These are phyloP conservation scores for Pleomassaria siparia DNA, from an alignment of 2,329 filamentous ascomycete species.

Conservation along the genomic window DNA sequence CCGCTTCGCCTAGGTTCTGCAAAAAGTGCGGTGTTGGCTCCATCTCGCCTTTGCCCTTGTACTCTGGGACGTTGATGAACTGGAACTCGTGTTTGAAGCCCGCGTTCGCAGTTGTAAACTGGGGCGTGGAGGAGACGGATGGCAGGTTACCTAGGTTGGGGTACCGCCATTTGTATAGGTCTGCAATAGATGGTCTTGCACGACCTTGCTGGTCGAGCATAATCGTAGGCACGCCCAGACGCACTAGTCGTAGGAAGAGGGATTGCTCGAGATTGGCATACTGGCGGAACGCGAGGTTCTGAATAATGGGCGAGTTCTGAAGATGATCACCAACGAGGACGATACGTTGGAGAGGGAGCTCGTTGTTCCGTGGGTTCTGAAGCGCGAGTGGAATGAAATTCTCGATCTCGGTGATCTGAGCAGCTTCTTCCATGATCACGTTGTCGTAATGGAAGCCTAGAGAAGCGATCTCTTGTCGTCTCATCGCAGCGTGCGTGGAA, in stretches of 20 bases:
- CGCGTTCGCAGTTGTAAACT: slow-evolving; percentile 82
- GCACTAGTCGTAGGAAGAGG: slow-evolving; percentile 85
- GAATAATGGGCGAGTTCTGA: slow-evolving; percentile 94
- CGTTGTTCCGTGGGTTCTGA: slow-evolving; percentile 74
- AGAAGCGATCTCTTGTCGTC: slow-evolving; percentile 81
- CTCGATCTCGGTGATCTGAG: slow-evolving; percentile 96
- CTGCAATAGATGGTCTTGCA: slow-evolving; percentile 81
- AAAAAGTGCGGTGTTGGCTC: slow-evolving; percentile 94
- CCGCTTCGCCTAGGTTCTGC: slow-evolving; percentile 93
- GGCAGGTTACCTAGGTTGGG: slow-evolving; percentile 76
- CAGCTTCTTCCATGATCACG: slow-evolving; percentile 96
- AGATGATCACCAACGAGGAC: slow-evolving; percentile 94
- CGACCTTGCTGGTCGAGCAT: slow-evolving; percentile 92
- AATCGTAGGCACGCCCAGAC: slow-evolving; percentile 88
- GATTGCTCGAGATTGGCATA: slow-evolving; percentile 97
- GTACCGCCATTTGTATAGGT: slow-evolving; percentile 94
- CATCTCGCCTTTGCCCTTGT: slow-evolving; percentile 84
- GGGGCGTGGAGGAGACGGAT: slow-evolving; percentile 65
- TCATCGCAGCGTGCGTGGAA: slow-evolving; percentile 94
- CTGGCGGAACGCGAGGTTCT: slow-evolving; percentile 89
- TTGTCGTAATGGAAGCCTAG: slow-evolving; percentile 98
- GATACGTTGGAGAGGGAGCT: slow-evolving; percentile 78
- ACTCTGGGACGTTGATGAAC: slow-evolving; percentile 93
- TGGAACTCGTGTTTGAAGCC: slow-evolving; percentile 95
- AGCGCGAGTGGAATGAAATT: slow-evolving; percentile 95